Evolutionary conservation across 2,329 filamentous ascomycete species (phyloP), one percentile per base, ranked within the genome.

Genomic region (Chrysoporthe cubensis): DNA sequence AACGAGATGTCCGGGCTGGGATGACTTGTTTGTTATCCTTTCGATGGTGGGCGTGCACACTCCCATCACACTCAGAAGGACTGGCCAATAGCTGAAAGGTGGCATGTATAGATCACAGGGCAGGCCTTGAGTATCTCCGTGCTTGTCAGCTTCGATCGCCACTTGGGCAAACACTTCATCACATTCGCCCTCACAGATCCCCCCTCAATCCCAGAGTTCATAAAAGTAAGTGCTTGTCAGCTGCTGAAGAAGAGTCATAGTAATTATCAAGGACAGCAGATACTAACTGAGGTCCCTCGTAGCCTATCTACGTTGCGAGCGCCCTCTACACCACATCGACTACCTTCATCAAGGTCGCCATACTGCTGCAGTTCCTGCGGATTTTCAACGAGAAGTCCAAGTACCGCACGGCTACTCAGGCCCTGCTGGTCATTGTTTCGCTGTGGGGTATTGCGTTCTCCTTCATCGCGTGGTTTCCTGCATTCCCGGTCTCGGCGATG

Each of bases 291-390:
- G 14, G 1, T 21, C 42, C 37, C 2, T n/a, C 5, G 9, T 40
- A 76, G 73, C 59, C 65, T 18, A 72, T 73, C 46, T 76, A 76
- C 62, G 62, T 74, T 18, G 59, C 65, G n/a, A 74, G 73, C 44
- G 72, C 69, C 2, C 67, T 69, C 3, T 75, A 75, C 67, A 71
- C 67, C 34, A 68, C 72, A n/a, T 73, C 74, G 43, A 71, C 72
- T 9, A 66, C 71, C 3, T 59, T 75, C 3, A 73, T 76, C 50
- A 76, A 76, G 64, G 66, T 76, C 44, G 72, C 73, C 11, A 71
- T 76, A 26, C 63, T 76, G 43, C 71, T 75, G 56, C 74, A 76
- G 63, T 76, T 73, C 54, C 68, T 75, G 37, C 73, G 74, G 11
- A 65, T 75, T 46, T 76, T 71, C 62, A 56, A 65, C 44, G 40